These are phyloP conservation scores for Trebouxiophyceae sp. DNA, from an alignment of 163 green algal species.

Conservation along the genomic window DNA sequence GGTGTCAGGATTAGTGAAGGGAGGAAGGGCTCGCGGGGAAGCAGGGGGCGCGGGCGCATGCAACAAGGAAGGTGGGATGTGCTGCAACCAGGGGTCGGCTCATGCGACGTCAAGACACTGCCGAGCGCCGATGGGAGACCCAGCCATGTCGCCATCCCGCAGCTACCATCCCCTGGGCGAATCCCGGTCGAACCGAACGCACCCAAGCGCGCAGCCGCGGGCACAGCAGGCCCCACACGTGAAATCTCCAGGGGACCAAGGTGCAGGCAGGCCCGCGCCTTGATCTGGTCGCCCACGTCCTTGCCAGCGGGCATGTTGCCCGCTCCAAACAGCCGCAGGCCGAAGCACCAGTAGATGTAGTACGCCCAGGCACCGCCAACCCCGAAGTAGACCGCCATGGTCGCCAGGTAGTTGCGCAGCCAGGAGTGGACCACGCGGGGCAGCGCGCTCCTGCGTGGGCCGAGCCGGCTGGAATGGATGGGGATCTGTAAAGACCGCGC, in stretches of 20 bases:
- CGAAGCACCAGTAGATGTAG: conserved; percentile 72
- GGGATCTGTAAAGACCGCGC: no score
- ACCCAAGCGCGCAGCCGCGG: not conserved
- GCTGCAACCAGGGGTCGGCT: no score
- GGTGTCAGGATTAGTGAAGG: not conserved
- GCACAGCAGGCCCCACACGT: not conserved
- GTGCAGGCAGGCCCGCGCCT: conserved; percentile 25
- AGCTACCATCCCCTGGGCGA: no score
- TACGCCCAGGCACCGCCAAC: conserved; percentile 63
- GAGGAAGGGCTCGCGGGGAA: not conserved
- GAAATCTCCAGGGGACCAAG: not conserved
- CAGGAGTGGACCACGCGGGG: conserved; percentile 55
- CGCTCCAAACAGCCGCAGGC: conserved; percentile 45
- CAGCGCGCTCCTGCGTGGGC: conserved; percentile 25
- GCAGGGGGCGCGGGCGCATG: not conserved
- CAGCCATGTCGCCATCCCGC: no score
- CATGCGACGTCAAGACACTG: no score
- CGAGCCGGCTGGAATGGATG: no score
- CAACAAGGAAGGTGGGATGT: no score
- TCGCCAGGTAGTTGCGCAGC: conserved; percentile 62
- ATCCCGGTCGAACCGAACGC: no score
- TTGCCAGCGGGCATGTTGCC: conserved; percentile 40
- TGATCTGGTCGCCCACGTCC: conserved; percentile 68
- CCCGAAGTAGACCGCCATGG: conserved; percentile 57
- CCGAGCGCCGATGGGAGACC: no score